Evolutionary conservation across 768 basidiomycete species (phyloP), one percentile per base, ranked within the genome.

Genomic region (Tylopilus plumbeoviolaceoides): DNA sequence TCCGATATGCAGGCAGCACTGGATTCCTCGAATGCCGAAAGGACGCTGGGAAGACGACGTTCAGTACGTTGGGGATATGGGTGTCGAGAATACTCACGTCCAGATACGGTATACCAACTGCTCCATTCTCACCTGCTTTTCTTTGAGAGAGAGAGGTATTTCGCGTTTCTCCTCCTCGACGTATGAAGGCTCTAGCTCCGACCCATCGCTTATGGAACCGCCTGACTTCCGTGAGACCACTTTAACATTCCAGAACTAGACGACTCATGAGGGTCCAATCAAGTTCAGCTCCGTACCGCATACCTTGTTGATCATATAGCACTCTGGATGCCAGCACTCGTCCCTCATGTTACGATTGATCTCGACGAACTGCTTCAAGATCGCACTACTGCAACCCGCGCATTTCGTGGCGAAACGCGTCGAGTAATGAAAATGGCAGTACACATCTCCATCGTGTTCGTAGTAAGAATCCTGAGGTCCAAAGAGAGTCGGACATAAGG

Each of bases 271-370:
- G 44, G 38, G 47, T 44, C 14, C 9, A 27, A 54, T 44, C 28
- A 28, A 38, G 28, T n/a, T 20, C 8, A 44, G 51, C 47, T 17
- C 41, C 27, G 39, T 7, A 40, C 10, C 1, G 57, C 80, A 51
- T 57, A 95, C 95, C 80, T 98, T 98, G 73, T 98, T 95, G 60
- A 99, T 98, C 95, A 98, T 98, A 71, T 98, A 98, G 70, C 97
- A 99, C 71, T 99, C 97, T 50, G 97, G 97, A 78, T 99, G 97
- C 95, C 97, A 99, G 66, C 95, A 98, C 74, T 99, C 97, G 72
- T 99, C 95, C 59, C 87, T 80, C 81, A 90, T 91, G 72, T 98
- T 98, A 55, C 97, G 83, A 65, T 99, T 98, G 73, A 99, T 98
- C 75, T 99, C 97, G 56, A 99, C 97, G 65, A 98, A 99, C 71